Conservation (phyloP, 2,329 filamentous ascomycete genomes). For the Talaromyces piceae region DNA sequence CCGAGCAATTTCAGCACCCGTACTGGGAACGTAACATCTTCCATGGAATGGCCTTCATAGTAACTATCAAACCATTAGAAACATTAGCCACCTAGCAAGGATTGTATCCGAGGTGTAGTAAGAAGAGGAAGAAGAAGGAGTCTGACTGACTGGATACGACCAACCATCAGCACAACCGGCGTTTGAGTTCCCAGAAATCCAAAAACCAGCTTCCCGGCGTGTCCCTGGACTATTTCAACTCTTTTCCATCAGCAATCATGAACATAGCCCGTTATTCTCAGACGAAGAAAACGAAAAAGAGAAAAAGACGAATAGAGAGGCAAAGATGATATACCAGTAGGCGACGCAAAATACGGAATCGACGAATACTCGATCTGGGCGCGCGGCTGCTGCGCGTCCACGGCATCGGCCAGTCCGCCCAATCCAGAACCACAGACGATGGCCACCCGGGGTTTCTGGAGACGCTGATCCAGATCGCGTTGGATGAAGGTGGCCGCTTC, state of each 20-base stretch:
- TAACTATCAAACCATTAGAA: conserved; percentile 41
- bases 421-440: conserved; percentile 60
- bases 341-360: conserved; percentile 55
- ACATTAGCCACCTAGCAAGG: background rate
- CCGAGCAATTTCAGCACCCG: conserved; percentile 57
- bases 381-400: conserved; percentile 40
- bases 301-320: background rate
- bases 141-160: conserved; percentile 58
- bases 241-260: no score
- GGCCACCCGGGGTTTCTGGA: conserved; percentile 51
- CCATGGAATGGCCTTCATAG: conserved; percentile 60
- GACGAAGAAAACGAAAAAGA: no score
- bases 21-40: conserved; percentile 56
- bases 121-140: no score
- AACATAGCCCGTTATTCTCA: no score
- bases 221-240: conserved; percentile 41
- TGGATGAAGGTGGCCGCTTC: conserved; percentile 48
- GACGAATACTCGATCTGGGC: conserved; percentile 50
- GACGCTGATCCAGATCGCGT: conserved; percentile 39
- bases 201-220: conserved; percentile 60
- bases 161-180: conserved; percentile 57
- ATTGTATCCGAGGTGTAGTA: background rate
- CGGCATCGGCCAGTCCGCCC: conserved; percentile 52
- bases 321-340: conserved; percentile 47
- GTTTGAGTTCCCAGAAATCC: conserved; percentile 49